Evolutionary conservation across 306 rosid genomes (phyloP).

Genomic region (Sicyos baderoa): DNA sequence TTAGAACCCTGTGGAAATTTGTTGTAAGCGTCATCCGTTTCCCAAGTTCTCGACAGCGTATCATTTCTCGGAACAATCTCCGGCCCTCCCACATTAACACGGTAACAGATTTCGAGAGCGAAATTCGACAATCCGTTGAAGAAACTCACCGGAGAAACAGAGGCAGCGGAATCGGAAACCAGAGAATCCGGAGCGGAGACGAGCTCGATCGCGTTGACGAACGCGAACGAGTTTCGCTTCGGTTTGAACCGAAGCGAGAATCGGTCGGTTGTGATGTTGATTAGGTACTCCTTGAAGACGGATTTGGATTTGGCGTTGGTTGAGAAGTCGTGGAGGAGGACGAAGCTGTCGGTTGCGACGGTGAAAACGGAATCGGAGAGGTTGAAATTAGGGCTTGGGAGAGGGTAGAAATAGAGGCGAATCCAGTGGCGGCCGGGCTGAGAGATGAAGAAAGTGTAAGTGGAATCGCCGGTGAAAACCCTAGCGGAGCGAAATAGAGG

Average conservation of each 20-base stretch:
- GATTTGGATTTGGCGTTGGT: slow-evolving; percentile 21
- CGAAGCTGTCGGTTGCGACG: slow-evolving; percentile 38
- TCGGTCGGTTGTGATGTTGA: slow-evolving; percentile 32
- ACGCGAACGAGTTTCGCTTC: slow-evolving; percentile 45
- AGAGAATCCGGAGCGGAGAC: slow-evolving; percentile 67
- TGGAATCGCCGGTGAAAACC: slow-evolving; percentile 44
- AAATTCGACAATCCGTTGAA: slow-evolving; percentile 33
- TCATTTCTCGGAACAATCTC: slow-evolving; percentile 36
- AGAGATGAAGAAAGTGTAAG: slow-evolving; percentile 51
- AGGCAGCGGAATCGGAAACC: slow-evolving; percentile 34
- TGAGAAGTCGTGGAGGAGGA: slow-evolving; percentile 57
- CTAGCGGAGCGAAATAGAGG: slow-evolving; percentile 49
- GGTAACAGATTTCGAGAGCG: slow-evolving; percentile 46
- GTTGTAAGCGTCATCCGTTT: slow-evolving; percentile 41
- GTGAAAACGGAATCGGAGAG: slow-evolving; percentile 45
- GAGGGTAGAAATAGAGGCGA: slow-evolving; percentile 74
- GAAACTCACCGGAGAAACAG: slow-evolving; percentile 33
- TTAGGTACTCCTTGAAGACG: slow-evolving; percentile 55
- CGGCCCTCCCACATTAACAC: slow-evolving; percentile 69
- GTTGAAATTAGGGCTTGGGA: slow-evolving; percentile 38
- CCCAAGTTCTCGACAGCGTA: slow-evolving; percentile 67
- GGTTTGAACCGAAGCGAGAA: slow-evolving; percentile 63
- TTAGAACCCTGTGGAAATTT: slow-evolving; percentile 42
- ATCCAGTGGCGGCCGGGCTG: slow-evolving; percentile 51
- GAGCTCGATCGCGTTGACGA: slow-evolving; percentile 71